Evolutionary conservation across 176 grass and related monocot species (phyloP).

Genomic region (Zoysia pacifica): DNA sequence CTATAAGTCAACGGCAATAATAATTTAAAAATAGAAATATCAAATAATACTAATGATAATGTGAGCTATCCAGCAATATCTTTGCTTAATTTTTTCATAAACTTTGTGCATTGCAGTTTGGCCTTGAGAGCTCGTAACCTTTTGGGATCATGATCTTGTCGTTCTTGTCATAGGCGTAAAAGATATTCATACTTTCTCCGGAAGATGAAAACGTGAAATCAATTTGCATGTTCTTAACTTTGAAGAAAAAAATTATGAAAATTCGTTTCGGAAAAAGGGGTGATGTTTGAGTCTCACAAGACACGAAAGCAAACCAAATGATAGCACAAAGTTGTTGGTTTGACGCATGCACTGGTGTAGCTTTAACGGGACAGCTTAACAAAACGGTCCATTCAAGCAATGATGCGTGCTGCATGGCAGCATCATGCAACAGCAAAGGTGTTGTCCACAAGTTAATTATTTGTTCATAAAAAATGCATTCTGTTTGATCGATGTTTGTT

Average conservation of each 20-base stretch:
- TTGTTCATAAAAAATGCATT: not conserved
- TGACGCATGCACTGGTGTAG: constrained; percentile 15
- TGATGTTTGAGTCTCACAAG: not conserved
- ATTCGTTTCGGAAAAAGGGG: not conserved
- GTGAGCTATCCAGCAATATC: too few species aligned
- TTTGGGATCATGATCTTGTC: too few species aligned
- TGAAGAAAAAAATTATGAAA: not conserved
- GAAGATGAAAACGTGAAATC: too few species aligned
- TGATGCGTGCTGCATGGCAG: constrained; percentile 14
- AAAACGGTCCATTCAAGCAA: constrained; percentile 1
- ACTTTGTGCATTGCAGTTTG: too few species aligned
- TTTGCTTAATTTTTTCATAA: too few species aligned
- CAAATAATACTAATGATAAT: too few species aligned
- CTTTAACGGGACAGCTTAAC: constrained; percentile 34
- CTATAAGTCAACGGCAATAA: too few species aligned
- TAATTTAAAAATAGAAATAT: too few species aligned
- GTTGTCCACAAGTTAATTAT: not conserved
- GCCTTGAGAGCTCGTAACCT: too few species aligned
- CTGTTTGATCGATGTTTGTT: too few species aligned
- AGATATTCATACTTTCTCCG: too few species aligned
- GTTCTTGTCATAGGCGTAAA: too few species aligned
- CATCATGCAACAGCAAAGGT: not conserved
- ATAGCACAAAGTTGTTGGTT: constrained; percentile 24
- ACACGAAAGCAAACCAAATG: not conserved
- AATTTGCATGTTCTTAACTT: not conserved